These are phyloP conservation scores for Hansenula sp. DNA, from an alignment of 1,139 yeast species.

Conservation along the genomic window DNA sequence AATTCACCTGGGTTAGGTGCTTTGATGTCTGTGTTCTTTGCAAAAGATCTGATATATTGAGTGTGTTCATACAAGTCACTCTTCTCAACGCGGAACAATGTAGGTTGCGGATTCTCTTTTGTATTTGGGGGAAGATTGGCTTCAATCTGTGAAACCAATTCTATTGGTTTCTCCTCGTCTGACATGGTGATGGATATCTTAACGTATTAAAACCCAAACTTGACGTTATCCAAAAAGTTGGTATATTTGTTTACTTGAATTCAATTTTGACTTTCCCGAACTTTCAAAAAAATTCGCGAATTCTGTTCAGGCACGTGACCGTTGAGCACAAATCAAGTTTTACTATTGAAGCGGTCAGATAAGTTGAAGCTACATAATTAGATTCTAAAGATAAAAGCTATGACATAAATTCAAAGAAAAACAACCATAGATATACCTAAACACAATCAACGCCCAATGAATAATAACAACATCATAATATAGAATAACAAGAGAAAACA, in stretches of 20 bases:
- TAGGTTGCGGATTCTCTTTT: conserved; percentile 19
- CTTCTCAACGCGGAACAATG: conserved; percentile 24
- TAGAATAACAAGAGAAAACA: too few species aligned
- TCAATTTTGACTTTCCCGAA: conserved; percentile 3
- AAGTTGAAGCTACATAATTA: too few species aligned
- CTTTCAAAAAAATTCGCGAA: neutral
- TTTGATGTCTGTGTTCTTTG: conserved; percentile 11
- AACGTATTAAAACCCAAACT: neutral
- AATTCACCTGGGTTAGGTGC: conserved; percentile 5
- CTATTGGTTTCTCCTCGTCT: neutral
- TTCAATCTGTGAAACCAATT: conserved; percentile 10
- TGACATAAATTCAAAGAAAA: neutral
- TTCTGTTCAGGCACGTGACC: neutral
- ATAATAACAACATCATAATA: too few species aligned
- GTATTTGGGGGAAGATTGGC: conserved; percentile 15
- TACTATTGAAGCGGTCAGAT: too few species aligned
- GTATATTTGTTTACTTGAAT: neutral
- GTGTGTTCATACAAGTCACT: conserved; percentile 22
- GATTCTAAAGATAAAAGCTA: too few species aligned
- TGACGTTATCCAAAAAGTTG: too few species aligned
- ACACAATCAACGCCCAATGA: too few species aligned
- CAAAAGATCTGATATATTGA: conserved; percentile 11
- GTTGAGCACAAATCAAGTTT: too few species aligned
- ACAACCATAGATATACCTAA: too few species aligned
- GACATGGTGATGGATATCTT: neutral